Evolutionary conservation across 345 rosid species (phyloP), one percentile per base, ranked within the genome.

Genomic region (Acer saccharum): DNA sequence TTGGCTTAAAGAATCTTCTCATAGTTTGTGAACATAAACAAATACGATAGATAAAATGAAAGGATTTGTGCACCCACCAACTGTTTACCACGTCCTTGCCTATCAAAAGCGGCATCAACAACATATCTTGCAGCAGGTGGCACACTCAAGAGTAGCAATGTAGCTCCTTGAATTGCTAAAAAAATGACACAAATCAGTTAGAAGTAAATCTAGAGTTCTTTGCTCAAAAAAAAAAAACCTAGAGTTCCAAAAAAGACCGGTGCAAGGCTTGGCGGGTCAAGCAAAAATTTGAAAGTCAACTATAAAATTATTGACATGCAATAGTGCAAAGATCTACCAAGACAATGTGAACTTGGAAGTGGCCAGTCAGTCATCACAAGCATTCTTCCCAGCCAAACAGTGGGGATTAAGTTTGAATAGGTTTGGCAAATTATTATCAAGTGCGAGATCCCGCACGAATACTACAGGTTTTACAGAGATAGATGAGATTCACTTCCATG

Each of bases 121-220:
- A 95, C 85, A 79, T 88, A 90, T 85, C 97, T 89, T 69, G 91
- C 98, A 79, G 89, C 83, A 71, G 92, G 88, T 66, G 89, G 90
- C 81, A 89, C 80, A 82, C 80, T 68, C 32, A 87, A 78, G 67
- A 95, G 90, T 57, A 91, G 85, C 54, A 90, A 82, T 61, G 52
- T 83, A n/a, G 98, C 98, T 79, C 99, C 99, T 76, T 79, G 86
- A 44, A 29, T 81, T 50, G 96, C 99, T 95, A 74, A 65, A 83
- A 67, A 72, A 71, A 83, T 60, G 64, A 65, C 72, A 60, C 14
- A 69, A 66, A 84, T 52, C 44, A 69, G 69, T n/a, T n/a, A 39
- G 27, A 66, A 35, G 39, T 10, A 58, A 50, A 62, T 57, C 7
- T 3, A 41, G 29, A 39, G 16, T 44, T 20, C 25, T 25, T 25